phyloP scores from a whole-genome alignment of 257 asterid genomes.

The Solanum piurae region DNA sequence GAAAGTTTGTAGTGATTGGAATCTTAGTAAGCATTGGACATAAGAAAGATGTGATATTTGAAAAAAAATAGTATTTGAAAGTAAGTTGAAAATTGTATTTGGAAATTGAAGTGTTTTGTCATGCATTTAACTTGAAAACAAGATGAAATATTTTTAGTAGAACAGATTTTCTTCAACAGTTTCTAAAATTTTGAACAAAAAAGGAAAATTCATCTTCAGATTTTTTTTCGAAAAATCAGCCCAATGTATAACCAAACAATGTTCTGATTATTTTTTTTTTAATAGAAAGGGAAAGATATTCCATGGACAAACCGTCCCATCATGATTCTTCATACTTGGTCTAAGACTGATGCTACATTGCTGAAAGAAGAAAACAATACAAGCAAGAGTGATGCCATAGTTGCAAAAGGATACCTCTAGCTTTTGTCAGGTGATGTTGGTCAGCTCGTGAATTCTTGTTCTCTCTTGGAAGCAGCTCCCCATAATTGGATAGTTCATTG shows the following conservation, averaged over 20 bases:
- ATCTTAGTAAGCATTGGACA: neutral
- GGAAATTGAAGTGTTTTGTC: neutral
- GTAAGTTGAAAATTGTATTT: neutral
- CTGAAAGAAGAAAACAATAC: neutral
- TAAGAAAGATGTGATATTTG: neutral
- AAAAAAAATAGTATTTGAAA: neutral
- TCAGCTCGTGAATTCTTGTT: constrained; percentile 12
- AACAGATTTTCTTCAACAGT: neutral
- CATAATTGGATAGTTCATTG: constrained; percentile 15
- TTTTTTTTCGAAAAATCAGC: neutral
- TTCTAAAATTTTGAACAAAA: neutral
- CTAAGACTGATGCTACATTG: neutral
- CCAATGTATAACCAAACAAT: neutral
- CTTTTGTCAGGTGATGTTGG: constrained; percentile 24
- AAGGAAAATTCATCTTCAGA: neutral
- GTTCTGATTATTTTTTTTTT: neutral
- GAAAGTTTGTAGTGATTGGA: neutral
- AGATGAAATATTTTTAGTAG: neutral
- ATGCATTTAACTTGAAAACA: neutral
- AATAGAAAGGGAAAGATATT: neutral
- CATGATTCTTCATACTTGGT: neutral
- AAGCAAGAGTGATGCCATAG: neutral
- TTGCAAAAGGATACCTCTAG: constrained; percentile 31
- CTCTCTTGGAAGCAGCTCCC: constrained; percentile 21
- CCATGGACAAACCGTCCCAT: neutral